phyloP scores from a whole-genome alignment of 805 yeast genomes.

The Candida sithepensis region DNA sequence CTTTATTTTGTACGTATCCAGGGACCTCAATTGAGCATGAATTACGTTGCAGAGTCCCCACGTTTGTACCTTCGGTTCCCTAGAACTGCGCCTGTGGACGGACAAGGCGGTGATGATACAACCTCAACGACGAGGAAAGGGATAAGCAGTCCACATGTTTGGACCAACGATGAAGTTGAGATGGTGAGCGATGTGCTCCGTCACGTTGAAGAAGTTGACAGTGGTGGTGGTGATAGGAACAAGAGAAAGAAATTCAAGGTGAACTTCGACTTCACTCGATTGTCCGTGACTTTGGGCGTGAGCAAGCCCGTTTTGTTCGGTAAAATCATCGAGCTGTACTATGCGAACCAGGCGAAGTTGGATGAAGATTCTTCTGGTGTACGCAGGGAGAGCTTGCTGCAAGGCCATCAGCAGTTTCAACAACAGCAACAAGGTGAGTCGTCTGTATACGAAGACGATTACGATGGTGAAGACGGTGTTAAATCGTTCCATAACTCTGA shows the following conservation, averaged over 20 bases:
- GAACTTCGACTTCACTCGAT: slow-evolving; percentile 18
- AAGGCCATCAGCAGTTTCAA: neutral
- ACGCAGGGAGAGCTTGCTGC: too few relatives aligned
- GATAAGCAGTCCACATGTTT: slow-evolving; percentile 5
- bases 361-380: too few relatives aligned
- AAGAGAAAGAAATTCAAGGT: too few relatives aligned
- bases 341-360: too few relatives aligned
- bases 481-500: too few relatives aligned
- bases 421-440: too few relatives aligned
- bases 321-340: slow-evolving; percentile 25
- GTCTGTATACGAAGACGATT: too few relatives aligned
- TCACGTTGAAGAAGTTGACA: slow-evolving; percentile 1
- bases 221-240: slow-evolving; percentile 14
- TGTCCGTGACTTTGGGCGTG: slow-evolving; percentile 12
- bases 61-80: slow-evolving; percentile 3
- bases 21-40: too few relatives aligned
- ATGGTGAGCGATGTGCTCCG: slow-evolving; percentile 13
- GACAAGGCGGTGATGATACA: too few relatives aligned
- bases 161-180: slow-evolving; percentile 17
- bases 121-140: too few relatives aligned
- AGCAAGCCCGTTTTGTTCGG: slow-evolving; percentile 15
- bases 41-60: neutral
- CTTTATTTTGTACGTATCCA: too few relatives aligned
- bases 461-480: too few relatives aligned
- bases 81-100: neutral